Base-by-base conservation (phyloP, 2,329 filamentous ascomycete genomes). In the Aspergillus pseudonomiae region DNA sequence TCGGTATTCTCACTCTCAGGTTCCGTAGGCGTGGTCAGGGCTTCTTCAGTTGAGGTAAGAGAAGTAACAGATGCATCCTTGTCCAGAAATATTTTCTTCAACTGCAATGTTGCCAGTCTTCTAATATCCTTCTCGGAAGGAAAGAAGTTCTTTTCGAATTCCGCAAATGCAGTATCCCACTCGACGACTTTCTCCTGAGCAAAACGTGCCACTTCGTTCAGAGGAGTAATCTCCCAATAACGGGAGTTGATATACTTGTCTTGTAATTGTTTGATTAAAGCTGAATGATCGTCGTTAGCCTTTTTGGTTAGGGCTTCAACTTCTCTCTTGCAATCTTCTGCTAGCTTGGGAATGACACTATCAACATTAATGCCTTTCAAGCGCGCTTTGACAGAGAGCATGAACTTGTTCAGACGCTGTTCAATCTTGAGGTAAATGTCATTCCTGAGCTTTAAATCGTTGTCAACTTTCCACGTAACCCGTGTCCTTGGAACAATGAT, bases 401-500 rank as follows among this genome's bases (percentile, higher is more conserved):
- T 97, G 80, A 97, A 99, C 26, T 89, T 89, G 67, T 88, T 89
- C 80, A 97, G 89, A 41, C 93, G 88, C 59, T 93, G 89, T 73
- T 97, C 92, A 65, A 91, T 91, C 73, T 89, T 91, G 26, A 83
- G 84, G 74, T 92, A 99, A 36, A 97, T 88, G 28, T 97, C 93
- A 70, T 99, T 99, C 77, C 97, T 97, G 71, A 99, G 85, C 68
- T 86, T 91, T 56, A 99, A 81, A 74, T 99, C 95, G 67, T 96
- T 91, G 69, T 97, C 94, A 30, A 99, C 95, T 77, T 97, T 98
- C 94, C 96, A 99, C 0, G 94, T 97, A 58, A 99, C 91, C 61
- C 92, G 88, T 30, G 93, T 88, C 62, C 94, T 87, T 1, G 95
- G 95, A 2, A 98, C 95, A 59, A 97, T 90, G 64, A 99, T 94